Evolutionary conservation across 83 land plant genomes (phyloP).

Genomic region (Picea abies): DNA sequence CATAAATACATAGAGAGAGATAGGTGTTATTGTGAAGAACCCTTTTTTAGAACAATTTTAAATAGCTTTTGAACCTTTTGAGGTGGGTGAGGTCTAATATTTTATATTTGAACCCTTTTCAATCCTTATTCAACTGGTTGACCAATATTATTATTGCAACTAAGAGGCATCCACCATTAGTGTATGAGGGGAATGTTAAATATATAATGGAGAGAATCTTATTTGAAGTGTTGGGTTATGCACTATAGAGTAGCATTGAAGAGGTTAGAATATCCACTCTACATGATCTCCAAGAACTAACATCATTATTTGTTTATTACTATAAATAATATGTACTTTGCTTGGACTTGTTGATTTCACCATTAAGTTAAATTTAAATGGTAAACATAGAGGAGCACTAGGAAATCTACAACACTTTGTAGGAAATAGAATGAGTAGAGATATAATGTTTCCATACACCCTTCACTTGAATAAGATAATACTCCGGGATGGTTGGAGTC

Average conservation of each 20-base stretch:
- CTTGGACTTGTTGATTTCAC: constrained; percentile 83
- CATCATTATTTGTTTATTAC: constrained; percentile 65
- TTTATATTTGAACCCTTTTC: no score
- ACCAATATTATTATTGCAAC: no score
- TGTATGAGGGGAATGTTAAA: no score
- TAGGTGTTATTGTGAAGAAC: no score
- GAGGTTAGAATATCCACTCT: no score
- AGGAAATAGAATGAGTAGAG: constrained; percentile 37
- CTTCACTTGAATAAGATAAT: constrained; percentile 40
- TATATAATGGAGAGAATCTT: no score
- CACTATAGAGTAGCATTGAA: background rate
- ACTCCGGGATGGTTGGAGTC: background rate
- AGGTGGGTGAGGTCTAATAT: no score
- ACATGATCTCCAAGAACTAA: constrained; percentile 64
- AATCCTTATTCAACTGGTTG: no score
- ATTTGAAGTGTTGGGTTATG: constrained; percentile 36
- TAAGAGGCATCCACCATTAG: no score
- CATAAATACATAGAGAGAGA: no score
- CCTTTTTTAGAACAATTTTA: constrained; percentile 30
- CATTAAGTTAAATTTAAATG: constrained; percentile 54
- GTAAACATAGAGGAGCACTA: constrained; percentile 31
- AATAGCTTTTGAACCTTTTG: no score
- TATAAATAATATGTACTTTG: constrained; percentile 70
- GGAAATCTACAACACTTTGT: constrained; percentile 12
- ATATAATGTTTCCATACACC: constrained; percentile 62